Percentiles rank a stretch among this genome's conserved stretches.
Evolutionary conservation across 164 flowering plant species (phyloP).

Genomic region (Umbellularia californica): DNA sequence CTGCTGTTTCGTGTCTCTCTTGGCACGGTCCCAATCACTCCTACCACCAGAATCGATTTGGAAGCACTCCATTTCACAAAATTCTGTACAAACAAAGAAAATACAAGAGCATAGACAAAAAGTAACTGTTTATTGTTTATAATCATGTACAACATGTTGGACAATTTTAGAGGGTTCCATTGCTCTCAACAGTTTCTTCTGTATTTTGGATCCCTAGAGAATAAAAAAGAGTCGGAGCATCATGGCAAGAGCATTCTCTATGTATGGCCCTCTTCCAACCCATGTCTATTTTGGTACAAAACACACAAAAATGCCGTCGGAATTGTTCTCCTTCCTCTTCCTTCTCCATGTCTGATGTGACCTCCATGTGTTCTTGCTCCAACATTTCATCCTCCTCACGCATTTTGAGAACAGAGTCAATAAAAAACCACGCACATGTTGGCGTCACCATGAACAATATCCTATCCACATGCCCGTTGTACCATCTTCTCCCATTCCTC

Average conservation of each 20-base stretch:
- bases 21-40: no score
- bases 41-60: no score
- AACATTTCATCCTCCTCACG: conserved; percentile 25
- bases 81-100: no score
- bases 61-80: no score
- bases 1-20: no score
- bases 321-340: conserved; percentile 10
- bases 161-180: no score
- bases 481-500: conserved; percentile 35
- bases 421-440: background rate
- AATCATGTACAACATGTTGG: no score
- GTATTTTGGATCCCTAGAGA: background rate
- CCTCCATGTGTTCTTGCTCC: conserved; percentile 21
- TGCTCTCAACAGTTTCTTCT: background rate
- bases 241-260: conserved; percentile 51
- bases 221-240: conserved; percentile 24
- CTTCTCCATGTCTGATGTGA: conserved; percentile 9
- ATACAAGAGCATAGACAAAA: no score
- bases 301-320: conserved; percentile 46
- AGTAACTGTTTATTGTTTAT: no score
- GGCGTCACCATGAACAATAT: conserved; percentile 7
- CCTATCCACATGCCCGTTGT: conserved; percentile 23
- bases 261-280: conserved; percentile 39
- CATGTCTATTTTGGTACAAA: conserved; percentile 58
- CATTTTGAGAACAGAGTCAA: conserved; percentile 9